Evolutionary conservation across 2,329 filamentous ascomycete genomes (phyloP), one percentile per base, ranked within the genome.

Genomic region (Fusarium vanettenii): DNA sequence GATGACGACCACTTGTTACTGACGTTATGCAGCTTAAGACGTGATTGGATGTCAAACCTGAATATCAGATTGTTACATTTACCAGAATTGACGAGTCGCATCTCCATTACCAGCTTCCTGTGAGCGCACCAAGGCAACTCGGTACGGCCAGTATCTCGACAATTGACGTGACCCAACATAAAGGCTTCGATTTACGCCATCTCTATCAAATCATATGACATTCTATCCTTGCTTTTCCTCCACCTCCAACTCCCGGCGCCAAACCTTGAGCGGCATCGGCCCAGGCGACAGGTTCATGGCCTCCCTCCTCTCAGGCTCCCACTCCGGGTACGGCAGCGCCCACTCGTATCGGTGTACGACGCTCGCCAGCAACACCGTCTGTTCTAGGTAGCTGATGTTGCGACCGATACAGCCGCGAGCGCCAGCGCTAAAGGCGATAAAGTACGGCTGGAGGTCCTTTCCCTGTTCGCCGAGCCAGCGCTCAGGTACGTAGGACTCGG

Each of bases 331-430:
- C 5, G 76, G 69, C n/a, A 80, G 50, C 3, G 73, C 75, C 79
- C 86, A 85, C 20, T 86, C 82, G 60, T 84, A 87, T 1, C 83
- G 79, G 71, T 85, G 83, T 0, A 88, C 78, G 18, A 87, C 71
- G 1, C 82, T 83, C 1, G 85, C 85, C 18, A 87, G 31, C 2
- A 86, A 68, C 7, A 87, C 82, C 2, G 83, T 84, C 74, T 88
- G 86, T 76, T 88, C 86, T 10, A 88, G 77, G 66, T 86, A 81
- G 5, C 79, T 81, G 18, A 83, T 82, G 35, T 83, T 84, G 33
- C 82, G 78, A 1, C 86, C 86, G 5, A 87, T 77, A 64, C 86
- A 87, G n/a, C 78, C 78, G 16, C 86, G 75, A 5, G 80, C 79
- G 2, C 85, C 86, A 59, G 82, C 85, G 4, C 81, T 83, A 70